Evolutionary conservation across 352 stramenopile genomes (phyloP), one percentile per base, ranked within the genome.

Genomic region (Phytopythium chamaehyphon): DNA sequence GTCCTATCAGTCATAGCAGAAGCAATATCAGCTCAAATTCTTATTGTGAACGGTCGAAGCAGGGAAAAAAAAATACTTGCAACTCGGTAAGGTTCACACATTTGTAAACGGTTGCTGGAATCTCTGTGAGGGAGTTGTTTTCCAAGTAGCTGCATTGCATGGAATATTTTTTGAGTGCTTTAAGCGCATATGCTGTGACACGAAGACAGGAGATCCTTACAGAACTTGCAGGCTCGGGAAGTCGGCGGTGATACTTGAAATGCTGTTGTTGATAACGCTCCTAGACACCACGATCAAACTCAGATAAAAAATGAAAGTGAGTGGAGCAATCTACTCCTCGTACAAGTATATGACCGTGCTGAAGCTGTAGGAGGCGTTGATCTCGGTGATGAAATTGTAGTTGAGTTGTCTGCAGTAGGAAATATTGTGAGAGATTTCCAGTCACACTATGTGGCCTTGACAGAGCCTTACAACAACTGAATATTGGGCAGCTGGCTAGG

Each of bases 111-210:
- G 14, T 42, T 21, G 12, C 37, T n/a, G 37, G 37, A 16, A 42
- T 42, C n/a, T 42, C n/a, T n/a, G 37, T 42, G 37, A 42, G 37
- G 14, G 37, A 21, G 12, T 42, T 42, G n/a, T 42, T 42, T 5
- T 21, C 37, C 37, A 42, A 42, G 37, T 42, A 42, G 4, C 37
- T 42, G n/a, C 37, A 42, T 21, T 42, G 14, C 37, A 7, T 21
- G 37, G 15, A 38, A 15, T 15, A 15, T 38, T 38, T 15, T 8
- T 38, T 38, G 9, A 8, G 33, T n/a, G n/a, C n/a, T n/a, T n/a
- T n/a, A n/a, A n/a, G n/a, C n/a, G n/a, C n/a, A n/a, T n/a, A n/a
- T n/a, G 15, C 15, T 38, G n/a, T n/a, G n/a, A n/a, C n/a, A n/a
- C n/a, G n/a, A n/a, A n/a, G n/a, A 7, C 15, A 7, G 6, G 14